Evolutionary conservation across 2,329 filamentous ascomycete genomes (phyloP), one percentile per base, ranked within the genome.

Genomic region (Paramyrothecium sp.): DNA sequence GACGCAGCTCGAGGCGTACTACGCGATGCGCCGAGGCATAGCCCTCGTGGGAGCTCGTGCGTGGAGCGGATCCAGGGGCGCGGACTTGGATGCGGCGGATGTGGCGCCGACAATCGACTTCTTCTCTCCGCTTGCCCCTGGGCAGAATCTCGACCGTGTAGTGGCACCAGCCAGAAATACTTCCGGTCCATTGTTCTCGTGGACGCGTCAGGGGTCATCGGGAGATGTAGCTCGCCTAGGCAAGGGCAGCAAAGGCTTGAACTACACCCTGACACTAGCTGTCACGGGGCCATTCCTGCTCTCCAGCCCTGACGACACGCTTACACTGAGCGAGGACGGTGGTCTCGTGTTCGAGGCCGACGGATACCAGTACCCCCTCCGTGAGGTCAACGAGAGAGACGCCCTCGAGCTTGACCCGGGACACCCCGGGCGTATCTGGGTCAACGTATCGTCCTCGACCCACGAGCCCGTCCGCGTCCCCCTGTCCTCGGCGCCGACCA

Each of bases 351-450:
- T 82, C 64, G 62, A 70, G 5, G 64, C 75, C 3, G 78, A 80
- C 51, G 75, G 75, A 7, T 78, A 69, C 58, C 61, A 68, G 11
- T 84, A 84, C 60, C 81, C 80, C 0, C 74, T 84, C 5, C 79
- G 79, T 1, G 74, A 73, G 0, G 75, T 81, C 1, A 67, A 70
- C 0, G 68, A 74, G 38, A 34, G 58, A 2, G 78, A 78, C 56
- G 80, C 76, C 12, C 75, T 77, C 49, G 78, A 81, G 20, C 77
- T 77, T 49, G 80, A 83, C 23, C 64, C 72, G 0, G 75, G 71
- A 0, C 75, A 78, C 23, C 79, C 77, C 0, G 81, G 81, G 0
- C 73, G 81, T 2, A 83, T 84, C 51, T 84, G 80, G 81, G 68
- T 69, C 1, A 84, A 84, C 57, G 61, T 67, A 3, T 78, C 78